phyloP scores from a whole-genome alignment of 2,329 filamentous ascomycete genomes.

The Fusarium torreyae region DNA sequence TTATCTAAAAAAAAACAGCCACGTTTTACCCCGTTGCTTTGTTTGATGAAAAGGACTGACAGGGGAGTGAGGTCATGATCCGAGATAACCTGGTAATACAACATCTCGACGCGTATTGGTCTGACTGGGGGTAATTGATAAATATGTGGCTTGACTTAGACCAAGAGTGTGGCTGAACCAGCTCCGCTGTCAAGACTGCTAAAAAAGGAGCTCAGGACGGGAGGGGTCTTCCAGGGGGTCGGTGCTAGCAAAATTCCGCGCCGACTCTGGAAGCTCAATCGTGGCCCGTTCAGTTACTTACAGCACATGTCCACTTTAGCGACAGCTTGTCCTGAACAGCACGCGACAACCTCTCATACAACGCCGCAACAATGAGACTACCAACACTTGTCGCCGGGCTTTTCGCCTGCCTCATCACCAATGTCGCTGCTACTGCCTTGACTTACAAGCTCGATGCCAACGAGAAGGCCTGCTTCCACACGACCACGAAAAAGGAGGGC shows the following conservation, averaged over 20 bases:
- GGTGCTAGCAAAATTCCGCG: conserved; percentile 48
- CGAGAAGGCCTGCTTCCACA: conserved; percentile 97
- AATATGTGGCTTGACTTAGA: conserved; percentile 30
- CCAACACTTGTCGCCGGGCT: conserved; percentile 75
- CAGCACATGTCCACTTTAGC: conserved; percentile 45
- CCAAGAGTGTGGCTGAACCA: conserved; percentile 36
- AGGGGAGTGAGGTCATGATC: conserved; percentile 44
- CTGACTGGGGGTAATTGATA: conserved; percentile 3
- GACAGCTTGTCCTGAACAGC: conserved; percentile 53
- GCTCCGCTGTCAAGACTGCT: background rate
- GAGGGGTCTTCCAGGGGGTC: conserved; percentile 41
- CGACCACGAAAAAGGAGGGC: conserved; percentile 80
- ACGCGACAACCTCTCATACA: conserved; percentile 49
- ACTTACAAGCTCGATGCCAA: conserved; percentile 93
- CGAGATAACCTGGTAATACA: conserved; percentile 25
- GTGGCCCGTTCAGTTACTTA: conserved; percentile 50
- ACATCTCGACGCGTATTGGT: conserved; percentile 38
- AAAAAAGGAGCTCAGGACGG: conserved; percentile 29
- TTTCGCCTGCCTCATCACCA: conserved; percentile 77
- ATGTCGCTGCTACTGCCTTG: conserved; percentile 88
- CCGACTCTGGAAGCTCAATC: conserved; percentile 48
- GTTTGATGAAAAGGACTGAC: conserved; percentile 36
- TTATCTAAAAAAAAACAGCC: conserved; percentile 26
- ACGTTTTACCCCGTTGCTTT: conserved; percentile 31
- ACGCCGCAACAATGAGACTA: conserved; percentile 72